Evolutionary conservation across 305 asterid species (phyloP).

Genomic region (Petunia hybrid): DNA sequence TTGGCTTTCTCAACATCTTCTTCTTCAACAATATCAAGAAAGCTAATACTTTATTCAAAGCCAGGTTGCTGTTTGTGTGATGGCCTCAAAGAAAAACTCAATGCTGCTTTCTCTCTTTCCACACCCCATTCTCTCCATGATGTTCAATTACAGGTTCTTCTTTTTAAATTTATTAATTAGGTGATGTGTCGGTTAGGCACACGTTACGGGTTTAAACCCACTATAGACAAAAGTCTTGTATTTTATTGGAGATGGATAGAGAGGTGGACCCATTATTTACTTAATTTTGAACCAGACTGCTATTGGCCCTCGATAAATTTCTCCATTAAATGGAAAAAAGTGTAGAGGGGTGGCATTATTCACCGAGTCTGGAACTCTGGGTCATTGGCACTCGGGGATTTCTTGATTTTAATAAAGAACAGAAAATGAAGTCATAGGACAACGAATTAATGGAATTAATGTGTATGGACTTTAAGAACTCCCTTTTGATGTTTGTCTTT

Average conservation of each 20-base stretch:
- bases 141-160: conserved; percentile 66
- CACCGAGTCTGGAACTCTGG: no score
- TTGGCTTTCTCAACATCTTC: conserved; percentile 48
- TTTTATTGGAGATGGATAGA: no score
- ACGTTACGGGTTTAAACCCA: no score
- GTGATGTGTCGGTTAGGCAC: no score
- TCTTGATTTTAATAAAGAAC: no score
- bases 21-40: conserved; percentile 45
- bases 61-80: conserved; percentile 99
- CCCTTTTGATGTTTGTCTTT: conserved; percentile 5
- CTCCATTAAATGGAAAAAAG: no score
- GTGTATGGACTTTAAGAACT: neutral
- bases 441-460: neutral
- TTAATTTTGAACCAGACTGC: no score
- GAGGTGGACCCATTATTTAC: no score
- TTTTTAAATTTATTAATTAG: neutral
- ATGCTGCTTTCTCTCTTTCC: conserved; percentile 72
- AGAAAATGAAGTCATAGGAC: neutral
- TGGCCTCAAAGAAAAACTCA: conserved; percentile 96
- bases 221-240: no score
- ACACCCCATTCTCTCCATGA: conserved; percentile 57
- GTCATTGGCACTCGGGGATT: no score
- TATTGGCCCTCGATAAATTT: no score
- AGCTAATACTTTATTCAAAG: conserved; percentile 81
- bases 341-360: no score